Evolutionary conservation across 345 rosid species (phyloP), one percentile per base, ranked within the genome.

Genomic region (Eucalyptus shirleyi): DNA sequence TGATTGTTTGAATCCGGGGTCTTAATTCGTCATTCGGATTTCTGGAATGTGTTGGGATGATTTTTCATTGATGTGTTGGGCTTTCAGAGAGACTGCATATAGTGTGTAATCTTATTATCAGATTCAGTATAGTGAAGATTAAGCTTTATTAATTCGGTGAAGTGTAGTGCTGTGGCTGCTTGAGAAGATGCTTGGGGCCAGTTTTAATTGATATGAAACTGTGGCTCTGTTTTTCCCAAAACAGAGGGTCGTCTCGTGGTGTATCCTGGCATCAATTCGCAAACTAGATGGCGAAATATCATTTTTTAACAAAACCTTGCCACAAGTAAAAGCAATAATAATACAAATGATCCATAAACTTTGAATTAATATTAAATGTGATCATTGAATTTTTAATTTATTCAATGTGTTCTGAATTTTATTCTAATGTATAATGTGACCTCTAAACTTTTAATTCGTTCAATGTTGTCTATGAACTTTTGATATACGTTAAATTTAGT

Each of bases 381-480:
- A 53, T 4, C 0, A 53, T 53, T 53, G 5, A 53, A 53, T 53
- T 53, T 53, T 53, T 21, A 21, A 53, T 53, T 19, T 21, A 21
- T 53, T 53, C 1, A 8, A 53, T 4, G 1, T 8, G 5, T 53
- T 53, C 0, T 21, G 5, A 19, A 53, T 4, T 21, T 53, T 53
- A 53, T 53, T 21, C 1, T 53, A 53, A 53, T 21, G 2, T 53
- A 4, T 53, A 53, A 53, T 9, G 5, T 8, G 0, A 53, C 9
- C 2, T 19, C 5, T 21, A 21, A 53, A 53, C 0, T 53, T 53
- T 53, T 53, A 53, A 53, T 53, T 8, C 2, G 5, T 21, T 6
- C 0, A 53, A 8, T 53, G 2, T 21, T 53, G 4, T 53, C 1
- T 0, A 4, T 53, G 0, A 21, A 8, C 2, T 53, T 53, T 53